These are phyloP conservation scores for Penicillium rolfsii DNA, from an alignment of 2,329 filamentous ascomycete genomes.

Conservation along the genomic window DNA sequence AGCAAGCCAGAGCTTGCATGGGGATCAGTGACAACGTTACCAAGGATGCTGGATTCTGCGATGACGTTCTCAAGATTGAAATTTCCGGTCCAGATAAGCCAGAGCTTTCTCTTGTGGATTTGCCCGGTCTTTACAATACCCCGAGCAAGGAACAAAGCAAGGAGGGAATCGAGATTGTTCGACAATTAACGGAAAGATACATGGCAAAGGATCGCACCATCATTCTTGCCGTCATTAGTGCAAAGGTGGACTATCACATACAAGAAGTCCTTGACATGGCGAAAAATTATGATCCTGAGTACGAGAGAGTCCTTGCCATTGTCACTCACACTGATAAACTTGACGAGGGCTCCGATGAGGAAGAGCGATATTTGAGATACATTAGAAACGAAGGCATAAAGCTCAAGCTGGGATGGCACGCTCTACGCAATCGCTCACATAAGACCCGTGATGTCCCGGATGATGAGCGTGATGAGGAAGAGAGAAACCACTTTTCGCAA, in stretches of 20 bases:
- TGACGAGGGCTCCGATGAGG: slow-evolving; percentile 39
- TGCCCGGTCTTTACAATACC: slow-evolving; percentile 61
- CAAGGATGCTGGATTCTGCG: slow-evolving; percentile 21
- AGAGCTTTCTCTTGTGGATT: slow-evolving; percentile 63
- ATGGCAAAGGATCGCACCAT: slow-evolving; percentile 63
- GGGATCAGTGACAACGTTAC: slow-evolving; percentile 40
- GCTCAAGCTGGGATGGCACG: slow-evolving; percentile 55
- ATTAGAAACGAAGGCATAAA: slow-evolving; percentile 47
- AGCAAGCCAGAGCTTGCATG: slow-evolving; percentile 57
- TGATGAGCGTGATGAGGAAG: slow-evolving; percentile 35
- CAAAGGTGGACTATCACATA: slow-evolving; percentile 57
- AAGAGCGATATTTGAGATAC: slow-evolving; percentile 41
- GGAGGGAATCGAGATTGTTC: slow-evolving; percentile 58
- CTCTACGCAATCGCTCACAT: slow-evolving; percentile 50
- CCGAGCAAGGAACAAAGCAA: slow-evolving; percentile 57
- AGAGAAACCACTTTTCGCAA: slow-evolving; percentile 40
- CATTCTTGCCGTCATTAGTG: slow-evolving; percentile 59
- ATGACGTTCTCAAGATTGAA: slow-evolving; percentile 62
- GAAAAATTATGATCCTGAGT: slow-evolving; percentile 36
- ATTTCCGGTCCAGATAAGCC: slow-evolving; percentile 63
- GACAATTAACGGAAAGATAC: slow-evolving; percentile 55
- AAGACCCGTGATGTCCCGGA: slow-evolving; percentile 36
- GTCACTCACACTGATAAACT: slow-evolving; percentile 54
- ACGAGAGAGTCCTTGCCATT: slow-evolving; percentile 48
- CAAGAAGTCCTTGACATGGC: slow-evolving; percentile 60